Base-by-base conservation (phyloP, 2,329 filamentous ascomycete genomes). In the Periconia sp. region DNA sequence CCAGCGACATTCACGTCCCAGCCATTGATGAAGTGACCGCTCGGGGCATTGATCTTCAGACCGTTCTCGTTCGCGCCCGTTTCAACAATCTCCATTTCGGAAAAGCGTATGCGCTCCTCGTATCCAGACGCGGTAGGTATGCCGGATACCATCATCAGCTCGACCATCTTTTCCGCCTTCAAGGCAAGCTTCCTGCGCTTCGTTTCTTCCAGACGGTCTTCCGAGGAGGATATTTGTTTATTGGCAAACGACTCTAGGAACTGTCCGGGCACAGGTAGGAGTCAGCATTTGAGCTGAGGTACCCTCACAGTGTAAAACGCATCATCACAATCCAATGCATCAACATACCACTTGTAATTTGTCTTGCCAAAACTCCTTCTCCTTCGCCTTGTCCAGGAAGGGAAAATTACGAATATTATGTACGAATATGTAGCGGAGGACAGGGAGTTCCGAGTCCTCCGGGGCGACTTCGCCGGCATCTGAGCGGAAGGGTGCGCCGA, bases 361-460 rank as follows among this genome's bases (percentile, higher is more conserved):
- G 72, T 97, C 92, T 77, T 99, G 94, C 94, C 94, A 99, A 69
- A 99, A 99, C 76, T 99, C 94, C 82, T 97, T 96, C 82, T 99
- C 94, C 69, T 86, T 89, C 19, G 94, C 94, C 80, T 96, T 91
- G 76, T 99, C 92, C 59, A 99, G 84, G 70, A 99, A 99, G 1
- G 94, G 94, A 67, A 99, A 99, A 67, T 97, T 95, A 68, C 94
- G 91, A 55, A 99, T 86, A 86, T 97, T 92, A 71, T 97, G 89
- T 50, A 97, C 94, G 71, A 99, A 99, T 69, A 99, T 96, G 77
- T 94, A 97, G 61, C 94, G 86, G 57, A 99, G 81, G 58, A 99
- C 89, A 17, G 94, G 94, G 27, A 99, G 82, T 65, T 97, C 93
- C 2, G 92, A 97, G 70, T 99, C 92, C 55, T 96, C 83, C 14